Conservation (phyloP, 176 grass and related monocot species). For the Raddia guianensis region DNA sequence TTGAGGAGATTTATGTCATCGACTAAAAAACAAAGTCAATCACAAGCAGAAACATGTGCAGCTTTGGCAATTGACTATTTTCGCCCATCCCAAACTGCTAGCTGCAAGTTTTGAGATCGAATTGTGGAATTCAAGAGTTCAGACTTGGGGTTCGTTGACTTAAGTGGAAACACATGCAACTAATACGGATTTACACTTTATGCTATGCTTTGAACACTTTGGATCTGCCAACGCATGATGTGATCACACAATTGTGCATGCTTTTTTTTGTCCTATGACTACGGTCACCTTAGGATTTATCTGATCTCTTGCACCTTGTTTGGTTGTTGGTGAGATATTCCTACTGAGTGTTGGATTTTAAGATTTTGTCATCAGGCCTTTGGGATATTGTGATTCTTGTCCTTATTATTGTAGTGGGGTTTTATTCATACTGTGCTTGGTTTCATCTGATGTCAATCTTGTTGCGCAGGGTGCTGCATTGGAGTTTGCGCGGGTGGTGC, state of each 20-base stretch:
- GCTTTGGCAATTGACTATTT: background rate
- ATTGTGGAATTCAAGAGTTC: background rate
- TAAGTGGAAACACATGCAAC: background rate
- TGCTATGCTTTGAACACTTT: background rate
- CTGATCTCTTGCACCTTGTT: background rate
- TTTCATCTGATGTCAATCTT: constrained; percentile 35
- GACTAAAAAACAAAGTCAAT: constrained; percentile 90
- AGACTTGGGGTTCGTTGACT: background rate
- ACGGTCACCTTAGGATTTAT: background rate
- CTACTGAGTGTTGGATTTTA: constrained; percentile 1
- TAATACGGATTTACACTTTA: background rate
- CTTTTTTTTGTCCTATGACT: background rate
- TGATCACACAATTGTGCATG: background rate
- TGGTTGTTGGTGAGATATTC: background rate
- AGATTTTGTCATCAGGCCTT: background rate
- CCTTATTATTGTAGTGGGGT: constrained; percentile 7
- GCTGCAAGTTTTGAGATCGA: constrained; percentile 12
- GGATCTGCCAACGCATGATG: background rate
- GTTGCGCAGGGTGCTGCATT: constrained; percentile 64
- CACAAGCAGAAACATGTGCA: constrained; percentile 44
- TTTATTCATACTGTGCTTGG: background rate
- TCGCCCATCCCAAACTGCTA: background rate
- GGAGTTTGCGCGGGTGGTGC: constrained; percentile 70
- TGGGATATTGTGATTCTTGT: background rate
- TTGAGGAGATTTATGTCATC: constrained; percentile 98